phyloP scores from a whole-genome alignment of 176 grass and related monocot species.

The Bothriochloa decipiens region DNA sequence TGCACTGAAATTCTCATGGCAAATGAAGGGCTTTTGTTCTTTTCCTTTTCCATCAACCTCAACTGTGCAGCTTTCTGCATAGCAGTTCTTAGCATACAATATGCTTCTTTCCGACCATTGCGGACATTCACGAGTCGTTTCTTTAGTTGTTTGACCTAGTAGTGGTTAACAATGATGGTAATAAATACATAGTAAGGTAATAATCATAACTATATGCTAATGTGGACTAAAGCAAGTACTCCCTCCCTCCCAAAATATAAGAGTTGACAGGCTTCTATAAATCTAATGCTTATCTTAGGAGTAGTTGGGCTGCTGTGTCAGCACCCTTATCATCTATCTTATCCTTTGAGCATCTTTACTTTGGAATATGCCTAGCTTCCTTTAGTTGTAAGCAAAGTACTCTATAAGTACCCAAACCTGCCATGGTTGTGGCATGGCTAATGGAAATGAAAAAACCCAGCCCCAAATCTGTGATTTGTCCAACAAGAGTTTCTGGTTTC shows the following conservation, averaged over 20 bases:
- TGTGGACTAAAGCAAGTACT: constrained; percentile 19
- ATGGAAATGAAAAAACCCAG: too few relatives aligned
- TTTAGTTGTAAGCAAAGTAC: too few relatives aligned
- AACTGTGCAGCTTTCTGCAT: constrained; percentile 86
- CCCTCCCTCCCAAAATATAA: neutral
- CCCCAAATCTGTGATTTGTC: too few relatives aligned
- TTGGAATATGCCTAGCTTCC: too few relatives aligned
- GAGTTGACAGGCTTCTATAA: too few relatives aligned
- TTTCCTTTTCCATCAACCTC: constrained; percentile 91
- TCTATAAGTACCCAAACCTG: too few relatives aligned
- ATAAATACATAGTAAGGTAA: constrained; percentile 13
- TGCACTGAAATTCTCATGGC: constrained; percentile 86
- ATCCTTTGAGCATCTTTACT: too few relatives aligned
- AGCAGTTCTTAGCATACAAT: constrained; percentile 66
- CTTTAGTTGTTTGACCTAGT: constrained; percentile 79
- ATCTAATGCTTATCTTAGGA: too few relatives aligned
- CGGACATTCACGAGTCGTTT: constrained; percentile 62
- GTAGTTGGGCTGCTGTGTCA: too few relatives aligned
- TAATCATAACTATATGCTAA: constrained; percentile 29
- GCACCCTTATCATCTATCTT: too few relatives aligned
- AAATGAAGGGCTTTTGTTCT: constrained; percentile 98
- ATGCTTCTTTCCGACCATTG: constrained; percentile 77
- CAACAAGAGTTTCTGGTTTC: too few relatives aligned
- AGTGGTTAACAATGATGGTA: constrained; percentile 42
- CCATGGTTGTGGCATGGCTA: too few relatives aligned